Evolutionary conservation across 1,284 basidiomycete species (phyloP).

Genomic region (Polyporus tsugae): DNA sequence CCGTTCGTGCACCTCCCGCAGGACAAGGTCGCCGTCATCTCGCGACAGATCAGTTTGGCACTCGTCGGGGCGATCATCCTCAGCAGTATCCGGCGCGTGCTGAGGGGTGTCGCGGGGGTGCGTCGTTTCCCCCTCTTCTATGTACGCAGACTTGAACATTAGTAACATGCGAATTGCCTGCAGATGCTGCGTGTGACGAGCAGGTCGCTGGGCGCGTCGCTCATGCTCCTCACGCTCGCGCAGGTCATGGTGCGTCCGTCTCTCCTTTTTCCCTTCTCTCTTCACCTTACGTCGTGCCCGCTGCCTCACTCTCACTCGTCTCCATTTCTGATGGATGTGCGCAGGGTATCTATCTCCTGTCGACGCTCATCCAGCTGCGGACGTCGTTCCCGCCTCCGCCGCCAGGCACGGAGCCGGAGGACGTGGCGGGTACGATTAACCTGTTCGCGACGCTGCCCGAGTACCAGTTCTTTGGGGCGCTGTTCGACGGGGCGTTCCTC

Average conservation of each 20-base stretch:
- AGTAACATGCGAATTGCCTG: background rate
- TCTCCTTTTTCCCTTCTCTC: background rate
- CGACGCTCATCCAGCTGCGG: slow-evolving; percentile 80
- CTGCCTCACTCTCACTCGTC: too few species aligned
- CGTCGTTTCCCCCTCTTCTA: slow-evolving; percentile 33
- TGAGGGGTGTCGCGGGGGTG: slow-evolving; percentile 71
- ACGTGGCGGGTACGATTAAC: slow-evolving; percentile 47
- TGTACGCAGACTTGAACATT: background rate
- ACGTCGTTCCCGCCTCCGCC: slow-evolving; percentile 73
- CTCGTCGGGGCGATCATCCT: slow-evolving; percentile 79
- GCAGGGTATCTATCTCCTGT: slow-evolving; percentile 80
- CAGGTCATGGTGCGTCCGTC: slow-evolving; percentile 73
- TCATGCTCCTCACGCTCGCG: slow-evolving; percentile 77
- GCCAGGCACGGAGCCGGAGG: slow-evolving; percentile 35
- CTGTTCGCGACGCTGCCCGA: slow-evolving; percentile 78
- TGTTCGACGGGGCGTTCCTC: slow-evolving; percentile 79
- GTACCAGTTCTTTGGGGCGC: slow-evolving; percentile 74
- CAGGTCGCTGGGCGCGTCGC: slow-evolving; percentile 69
- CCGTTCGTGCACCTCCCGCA: slow-evolving; percentile 42
- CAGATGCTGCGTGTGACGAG: slow-evolving; percentile 72
- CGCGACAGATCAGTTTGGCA: slow-evolving; percentile 72
- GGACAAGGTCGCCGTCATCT: slow-evolving; percentile 53
- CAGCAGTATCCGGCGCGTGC: slow-evolving; percentile 70
- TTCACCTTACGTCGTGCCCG: too few species aligned
- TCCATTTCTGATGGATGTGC: too few species aligned